phyloP scores from a whole-genome alignment of 495 filamentous ascomycete species.

The Aspergillus asperescens region DNA sequence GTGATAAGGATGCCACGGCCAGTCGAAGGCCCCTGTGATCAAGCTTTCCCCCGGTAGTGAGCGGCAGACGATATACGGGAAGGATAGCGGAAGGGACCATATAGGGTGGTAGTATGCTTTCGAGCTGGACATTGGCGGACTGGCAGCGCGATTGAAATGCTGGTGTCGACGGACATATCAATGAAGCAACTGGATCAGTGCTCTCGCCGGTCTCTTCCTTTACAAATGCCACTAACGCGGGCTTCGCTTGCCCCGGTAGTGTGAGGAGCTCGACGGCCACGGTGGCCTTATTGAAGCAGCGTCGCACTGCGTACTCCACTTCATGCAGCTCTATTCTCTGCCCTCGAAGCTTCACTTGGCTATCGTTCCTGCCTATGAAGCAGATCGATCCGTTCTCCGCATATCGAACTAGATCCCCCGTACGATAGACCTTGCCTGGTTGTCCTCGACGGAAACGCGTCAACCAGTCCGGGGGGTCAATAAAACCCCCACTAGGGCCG shows the following conservation, averaged over 20 bases:
- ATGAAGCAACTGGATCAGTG: too few species aligned
- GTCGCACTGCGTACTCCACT: constrained; percentile 17
- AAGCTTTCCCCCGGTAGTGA: too few species aligned
- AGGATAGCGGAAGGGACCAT: not conserved
- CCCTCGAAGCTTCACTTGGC: constrained; percentile 43
- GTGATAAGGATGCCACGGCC: too few species aligned
- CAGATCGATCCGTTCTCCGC: constrained; percentile 14
- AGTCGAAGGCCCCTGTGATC: constrained; percentile 8
- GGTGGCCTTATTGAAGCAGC: not conserved
- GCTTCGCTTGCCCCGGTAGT: not conserved
- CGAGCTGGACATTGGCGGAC: not conserved
- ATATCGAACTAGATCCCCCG: constrained; percentile 20
- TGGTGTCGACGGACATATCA: not conserved
- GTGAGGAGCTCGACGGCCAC: constrained; percentile 7
- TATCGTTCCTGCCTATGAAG: constrained; percentile 18
- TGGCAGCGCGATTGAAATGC: too few species aligned
- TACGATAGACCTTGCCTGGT: constrained; percentile 20
- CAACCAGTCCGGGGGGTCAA: constrained; percentile 33
- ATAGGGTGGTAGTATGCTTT: not conserved
- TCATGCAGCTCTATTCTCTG: constrained; percentile 45
- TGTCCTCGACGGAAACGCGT: constrained; percentile 8
- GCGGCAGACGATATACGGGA: not conserved
- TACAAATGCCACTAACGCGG: not conserved
- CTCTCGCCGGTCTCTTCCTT: not conserved
- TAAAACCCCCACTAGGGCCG: constrained; percentile 32